phyloP scores from a whole-genome alignment of 192 early-diverging fungal species.

The Entrophospora sp. region DNA sequence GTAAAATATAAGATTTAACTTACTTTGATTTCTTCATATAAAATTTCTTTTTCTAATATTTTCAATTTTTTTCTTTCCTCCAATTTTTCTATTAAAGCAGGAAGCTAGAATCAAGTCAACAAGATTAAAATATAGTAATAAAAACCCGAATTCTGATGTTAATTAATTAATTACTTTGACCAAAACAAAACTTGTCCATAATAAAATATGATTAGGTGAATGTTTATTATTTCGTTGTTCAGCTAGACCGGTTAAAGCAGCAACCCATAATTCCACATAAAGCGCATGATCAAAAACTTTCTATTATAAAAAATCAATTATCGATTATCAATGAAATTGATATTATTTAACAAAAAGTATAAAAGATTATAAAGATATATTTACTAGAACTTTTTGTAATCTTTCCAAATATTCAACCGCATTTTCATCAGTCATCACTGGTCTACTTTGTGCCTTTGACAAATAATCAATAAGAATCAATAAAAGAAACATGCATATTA shows the following conservation, averaged over 20 bases:
- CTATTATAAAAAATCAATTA: conserved; percentile 11
- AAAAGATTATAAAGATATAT: background rate
- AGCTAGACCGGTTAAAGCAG: conserved; percentile 32
- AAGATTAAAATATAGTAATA: background rate
- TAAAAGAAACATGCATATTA: background rate
- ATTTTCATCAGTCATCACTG: conserved; percentile 6
- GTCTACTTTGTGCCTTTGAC: conserved; percentile 6
- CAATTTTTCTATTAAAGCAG: conserved; percentile 14
- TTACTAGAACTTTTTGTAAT: conserved; percentile 8
- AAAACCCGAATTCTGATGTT: background rate
- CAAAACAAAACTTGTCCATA: conserved; percentile 21
- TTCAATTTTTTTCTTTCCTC: conserved; percentile 7
- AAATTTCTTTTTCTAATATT: background rate
- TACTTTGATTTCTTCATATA: conserved; percentile 9
- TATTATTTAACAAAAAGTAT: background rate
- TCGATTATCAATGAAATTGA: background rate
- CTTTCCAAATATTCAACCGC: conserved; percentile 15
- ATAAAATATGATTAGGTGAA: background rate
- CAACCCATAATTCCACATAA: conserved; percentile 35
- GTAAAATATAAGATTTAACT: background rate
- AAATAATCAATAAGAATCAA: background rate
- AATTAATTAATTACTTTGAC: conserved; percentile 6
- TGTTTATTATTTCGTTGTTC: conserved; percentile 6
- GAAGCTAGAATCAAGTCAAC: background rate
- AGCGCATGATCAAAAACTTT: conserved; percentile 33